phyloP scores from a whole-genome alignment of 495 filamentous ascomycete species.

The Echria macrotheca region DNA sequence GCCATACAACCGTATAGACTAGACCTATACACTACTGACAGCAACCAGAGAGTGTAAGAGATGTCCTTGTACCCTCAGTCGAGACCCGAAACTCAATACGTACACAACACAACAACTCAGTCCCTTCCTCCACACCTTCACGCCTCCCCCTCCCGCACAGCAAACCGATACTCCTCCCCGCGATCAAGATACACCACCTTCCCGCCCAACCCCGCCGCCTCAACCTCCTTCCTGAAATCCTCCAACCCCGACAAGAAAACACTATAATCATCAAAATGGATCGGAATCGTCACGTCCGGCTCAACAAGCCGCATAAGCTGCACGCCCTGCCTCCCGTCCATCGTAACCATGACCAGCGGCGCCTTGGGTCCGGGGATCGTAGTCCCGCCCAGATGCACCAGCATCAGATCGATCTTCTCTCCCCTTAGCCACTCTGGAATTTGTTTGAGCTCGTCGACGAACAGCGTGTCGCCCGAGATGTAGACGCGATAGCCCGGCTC shows the following conservation, averaged over 20 bases:
- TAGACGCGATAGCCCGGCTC: slow-evolving; percentile 59
- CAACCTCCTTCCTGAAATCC: slow-evolving; percentile 56
- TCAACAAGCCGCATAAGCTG: slow-evolving; percentile 54
- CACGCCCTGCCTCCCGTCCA: slow-evolving; percentile 63
- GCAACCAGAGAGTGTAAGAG: too few relatives aligned
- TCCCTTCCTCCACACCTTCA: too few relatives aligned
- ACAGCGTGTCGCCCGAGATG: slow-evolving; percentile 67
- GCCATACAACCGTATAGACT: background rate
- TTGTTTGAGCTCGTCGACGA: slow-evolving; percentile 56
- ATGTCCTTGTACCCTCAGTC: too few relatives aligned
- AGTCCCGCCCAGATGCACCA: slow-evolving; percentile 62
- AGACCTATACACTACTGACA: too few relatives aligned
- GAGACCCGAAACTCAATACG: too few relatives aligned
- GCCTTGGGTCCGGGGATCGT: slow-evolving; percentile 54
- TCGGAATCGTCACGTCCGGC: slow-evolving; percentile 61
- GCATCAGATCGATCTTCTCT: slow-evolving; percentile 61
- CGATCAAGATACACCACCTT: slow-evolving; percentile 59
- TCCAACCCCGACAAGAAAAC: slow-evolving; percentile 53
- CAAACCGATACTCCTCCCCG: slow-evolving; percentile 53
- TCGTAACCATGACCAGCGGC: slow-evolving; percentile 64
- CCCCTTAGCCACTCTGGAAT: slow-evolving; percentile 43
- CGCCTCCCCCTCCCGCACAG: slow-evolving; percentile 24
- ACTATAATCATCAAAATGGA: slow-evolving; percentile 66
- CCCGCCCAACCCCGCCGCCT: slow-evolving; percentile 43
- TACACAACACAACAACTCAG: too few relatives aligned